Conservation (phyloP, 352 stramenopile genomes). For the Hyaloperonospora brassicae region DNA sequence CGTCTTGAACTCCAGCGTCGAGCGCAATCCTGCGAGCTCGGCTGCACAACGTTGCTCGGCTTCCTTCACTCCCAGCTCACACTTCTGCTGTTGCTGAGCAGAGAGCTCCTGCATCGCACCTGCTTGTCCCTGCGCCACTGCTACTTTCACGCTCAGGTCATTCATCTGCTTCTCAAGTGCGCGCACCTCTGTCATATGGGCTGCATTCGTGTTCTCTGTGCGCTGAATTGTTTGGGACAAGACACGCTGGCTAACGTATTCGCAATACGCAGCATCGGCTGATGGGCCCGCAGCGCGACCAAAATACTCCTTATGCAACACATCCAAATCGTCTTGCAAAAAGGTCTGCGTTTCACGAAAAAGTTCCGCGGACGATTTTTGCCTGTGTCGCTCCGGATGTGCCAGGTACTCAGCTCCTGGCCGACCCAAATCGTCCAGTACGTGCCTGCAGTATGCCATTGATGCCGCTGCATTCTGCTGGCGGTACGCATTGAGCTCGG, state of each 20-base stretch:
- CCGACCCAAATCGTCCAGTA: slow-evolving; percentile 41
- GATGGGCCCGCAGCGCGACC: slow-evolving; percentile 55
- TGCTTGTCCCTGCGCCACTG: slow-evolving; percentile 68
- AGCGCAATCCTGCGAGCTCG: slow-evolving; percentile 54
- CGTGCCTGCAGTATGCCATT: slow-evolving; percentile 72
- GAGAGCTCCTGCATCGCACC: slow-evolving; percentile 78
- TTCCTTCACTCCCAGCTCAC: slow-evolving; percentile 64
- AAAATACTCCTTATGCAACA: slow-evolving; percentile 56
- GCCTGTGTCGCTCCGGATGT: slow-evolving; percentile 17
- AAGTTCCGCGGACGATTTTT: slow-evolving; percentile 70
- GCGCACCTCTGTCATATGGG: slow-evolving; percentile 69
- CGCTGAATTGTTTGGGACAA: slow-evolving; percentile 67
- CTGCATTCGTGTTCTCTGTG: slow-evolving; percentile 62
- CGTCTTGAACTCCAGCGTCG: slow-evolving; percentile 79
- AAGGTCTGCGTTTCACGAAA: slow-evolving; percentile 65
- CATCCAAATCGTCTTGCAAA: slow-evolving; percentile 41
- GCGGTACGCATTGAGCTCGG: slow-evolving; percentile 43
- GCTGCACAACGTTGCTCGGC: slow-evolving; percentile 62
- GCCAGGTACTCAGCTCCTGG: slow-evolving; percentile 36
- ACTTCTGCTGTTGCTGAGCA: slow-evolving; percentile 70
- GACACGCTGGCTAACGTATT: slow-evolving; percentile 74
- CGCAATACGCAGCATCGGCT: slow-evolving; percentile 72
- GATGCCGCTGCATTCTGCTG: slow-evolving; percentile 77
- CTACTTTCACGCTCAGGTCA: slow-evolving; percentile 74
- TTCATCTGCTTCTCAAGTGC: slow-evolving; percentile 77